Base-by-base conservation (phyloP, 306 rosid species). In the Spatholobus suberectus region DNA sequence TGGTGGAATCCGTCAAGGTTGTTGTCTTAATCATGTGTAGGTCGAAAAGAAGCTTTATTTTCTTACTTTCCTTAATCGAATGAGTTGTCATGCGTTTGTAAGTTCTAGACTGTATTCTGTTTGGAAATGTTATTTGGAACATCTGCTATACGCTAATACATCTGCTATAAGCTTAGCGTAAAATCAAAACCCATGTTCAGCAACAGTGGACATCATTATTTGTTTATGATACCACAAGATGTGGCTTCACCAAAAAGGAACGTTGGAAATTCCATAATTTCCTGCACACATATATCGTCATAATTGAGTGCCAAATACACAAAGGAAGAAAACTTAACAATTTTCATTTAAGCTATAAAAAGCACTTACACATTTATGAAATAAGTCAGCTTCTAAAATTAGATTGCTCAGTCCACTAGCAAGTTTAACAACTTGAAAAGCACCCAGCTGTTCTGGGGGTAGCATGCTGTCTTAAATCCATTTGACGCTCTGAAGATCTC, bases 181-280 rank as follows among this genome's bases (percentile, higher is more conserved):
- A 68, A 83, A 87, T 85, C 93, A 92, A 89, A 92, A 94, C 69
- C 98, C 99, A 81, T 92, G 93, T 44, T 83, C 90, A 11, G 92
- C 91, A 81, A 87, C 84, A 71, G 91, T 83, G 49, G 94, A 89
- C 74, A 83, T 88, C 93, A 93, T 85, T 75, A 81, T 80, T 81
- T 85, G 90, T 70, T 84, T 90, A 73, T 91, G 86, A 76, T 84
- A 81, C 82, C 85, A 80, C 79, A 76, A 67, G 83, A 79, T 54
- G 89, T 32, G 74, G 89, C 89, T 59, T 89, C 96, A 77, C 81
- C 91, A 51, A 80, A 83, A 57, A 70, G 79, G 82, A 83, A 41
- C 23, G 44, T 46, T 32, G 84, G 81, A 21, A 83, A 68, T 75
- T 88, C 96, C 79, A 78, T 40, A 77, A 65, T 83, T 83, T 86